Percentiles rank a stretch among this genome's conserved stretches.
These are phyloP conservation scores for Myriosclerotinia curreyana DNA, from an alignment of 2,329 filamentous ascomycete species.

Conservation along the genomic window DNA sequence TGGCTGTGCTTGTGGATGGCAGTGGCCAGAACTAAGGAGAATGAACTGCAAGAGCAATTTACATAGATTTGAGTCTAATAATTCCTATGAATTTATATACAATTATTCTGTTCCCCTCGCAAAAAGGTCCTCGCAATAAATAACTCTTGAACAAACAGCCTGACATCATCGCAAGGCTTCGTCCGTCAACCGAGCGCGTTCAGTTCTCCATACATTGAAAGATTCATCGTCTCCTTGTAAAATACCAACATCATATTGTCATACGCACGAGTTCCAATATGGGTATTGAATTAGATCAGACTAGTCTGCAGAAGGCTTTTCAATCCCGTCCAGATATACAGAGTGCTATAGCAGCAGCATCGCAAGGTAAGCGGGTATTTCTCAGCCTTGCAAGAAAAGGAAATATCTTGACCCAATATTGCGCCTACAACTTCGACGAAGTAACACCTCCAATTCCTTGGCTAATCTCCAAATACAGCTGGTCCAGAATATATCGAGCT, in stretches of 20 bases:
- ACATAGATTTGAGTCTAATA: background rate
- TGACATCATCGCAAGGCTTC: constrained; percentile 24
- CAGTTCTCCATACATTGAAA: constrained; percentile 11
- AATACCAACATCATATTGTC: constrained; percentile 12
- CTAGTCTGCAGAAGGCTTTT: constrained; percentile 37
- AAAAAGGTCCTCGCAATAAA: background rate
- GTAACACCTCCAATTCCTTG: background rate
- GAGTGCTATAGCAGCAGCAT: constrained; percentile 37
- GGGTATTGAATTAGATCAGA: constrained; percentile 34
- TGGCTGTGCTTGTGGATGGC: background rate
- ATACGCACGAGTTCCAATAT: constrained; percentile 25
- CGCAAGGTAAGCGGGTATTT: constrained; percentile 34
- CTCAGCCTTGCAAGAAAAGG: constrained; percentile 21
- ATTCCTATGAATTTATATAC: background rate
- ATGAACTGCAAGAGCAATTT: constrained; percentile 7
- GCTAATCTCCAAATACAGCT: constrained; percentile 24
- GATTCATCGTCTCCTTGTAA: constrained; percentile 15
- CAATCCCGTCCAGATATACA: constrained; percentile 36
- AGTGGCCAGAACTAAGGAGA: background rate
- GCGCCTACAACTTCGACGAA: background rate
- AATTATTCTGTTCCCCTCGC: background rate
- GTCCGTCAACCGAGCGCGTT: constrained; percentile 19
- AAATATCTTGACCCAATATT: constrained; percentile 1
- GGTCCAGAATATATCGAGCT: constrained; percentile 38
- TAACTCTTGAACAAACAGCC: constrained; percentile 1